Base-by-base conservation (phyloP, 306 rosid genomes). In the Rosa chinensis region DNA sequence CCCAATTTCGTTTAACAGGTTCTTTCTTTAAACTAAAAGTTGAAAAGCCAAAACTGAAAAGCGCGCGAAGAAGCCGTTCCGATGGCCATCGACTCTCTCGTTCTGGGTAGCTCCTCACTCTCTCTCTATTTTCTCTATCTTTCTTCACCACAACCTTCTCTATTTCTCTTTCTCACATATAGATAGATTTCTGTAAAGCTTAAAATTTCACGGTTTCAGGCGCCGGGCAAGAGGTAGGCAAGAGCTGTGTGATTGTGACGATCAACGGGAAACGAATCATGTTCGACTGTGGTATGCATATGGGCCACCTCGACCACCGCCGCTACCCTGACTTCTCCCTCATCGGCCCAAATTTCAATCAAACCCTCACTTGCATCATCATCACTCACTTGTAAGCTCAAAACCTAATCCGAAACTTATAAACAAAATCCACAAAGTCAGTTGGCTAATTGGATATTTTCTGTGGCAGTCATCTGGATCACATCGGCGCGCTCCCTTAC, bases 231-330 rank as follows among this genome's bases (percentile, higher is more conserved):
- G 97, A 94, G 63, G 97, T 92, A 40, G 99, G 99, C 39, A 94
- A 94, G 93, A 94, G 99, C 84, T 92, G 97, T 35, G 93, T 91
- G 20, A 84, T 94, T 48, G 97, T 92, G 14, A 84, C 84, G n/a
- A 94, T 94, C 75, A 91, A 92, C 47, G 97, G 95, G 61, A 94
- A 91, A 73, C 85, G 97, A 74, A 91, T 94, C 83, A 92, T 94
- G 99, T 94, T 94, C 72, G 99, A 94, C 76, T 94, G 99, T 14
- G 97, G 99, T 8, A 92, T 94, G 97, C 97, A 94, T 72, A 91
- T 89, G 95, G 92, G 93, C 44, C 48, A 81, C 77, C 66, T 68
- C 50, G 99, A 94, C 75, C 91, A 80, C 17, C 97, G 86, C 23
- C 95, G 90, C 53, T 92, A 86, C 86, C 99, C 99, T 0, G 92